Percentiles rank a stretch among this genome's conserved stretches.
Evolutionary conservation across 768 basidiomycete species (phyloP).

Genomic region (Xerocomus spinulosus): DNA sequence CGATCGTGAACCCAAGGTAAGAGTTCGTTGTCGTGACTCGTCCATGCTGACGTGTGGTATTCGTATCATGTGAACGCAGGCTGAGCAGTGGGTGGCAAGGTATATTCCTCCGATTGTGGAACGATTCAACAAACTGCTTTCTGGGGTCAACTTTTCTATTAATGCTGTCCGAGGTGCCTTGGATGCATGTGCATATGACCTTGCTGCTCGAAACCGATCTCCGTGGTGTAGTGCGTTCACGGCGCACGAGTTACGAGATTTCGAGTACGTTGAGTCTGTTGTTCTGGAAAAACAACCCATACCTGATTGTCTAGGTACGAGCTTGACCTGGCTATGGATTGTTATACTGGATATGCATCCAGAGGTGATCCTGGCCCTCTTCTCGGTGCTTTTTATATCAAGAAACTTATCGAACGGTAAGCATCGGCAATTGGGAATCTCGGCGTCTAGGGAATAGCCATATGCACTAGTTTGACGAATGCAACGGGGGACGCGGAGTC

Average conservation of each 20-base stretch:
- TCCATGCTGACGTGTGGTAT: not conserved
- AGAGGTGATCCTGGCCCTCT: conserved; percentile 32
- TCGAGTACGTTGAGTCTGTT: conserved; percentile 27
- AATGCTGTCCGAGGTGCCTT: conserved; percentile 36
- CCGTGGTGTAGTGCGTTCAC: conserved; percentile 37
- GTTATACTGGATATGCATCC: conserved; percentile 34
- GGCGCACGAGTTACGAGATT: conserved; percentile 27
- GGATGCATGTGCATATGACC: conserved; percentile 36
- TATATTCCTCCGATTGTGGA: conserved; percentile 35
- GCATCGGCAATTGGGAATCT: not conserved
- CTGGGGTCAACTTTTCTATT: conserved; percentile 29
- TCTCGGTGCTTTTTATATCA: conserved; percentile 38
- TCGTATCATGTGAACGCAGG: not conserved
- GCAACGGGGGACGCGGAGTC: conserved; percentile 30
- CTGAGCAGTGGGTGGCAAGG: conserved; percentile 27
- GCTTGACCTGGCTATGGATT: conserved; percentile 37
- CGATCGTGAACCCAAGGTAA: not conserved
- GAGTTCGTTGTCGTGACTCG: not conserved
- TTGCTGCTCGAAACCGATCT: conserved; percentile 30
- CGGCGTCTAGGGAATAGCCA: not conserved
- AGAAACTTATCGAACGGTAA: conserved; percentile 38
- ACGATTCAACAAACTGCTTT: conserved; percentile 28
- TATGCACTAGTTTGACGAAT: conserved; percentile 32
- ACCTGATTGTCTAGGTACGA: conserved; percentile 32
- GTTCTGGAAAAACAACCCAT: not conserved